phyloP scores from a whole-genome alignment of 129 eudicot species.

The Flaveria bidentis region DNA sequence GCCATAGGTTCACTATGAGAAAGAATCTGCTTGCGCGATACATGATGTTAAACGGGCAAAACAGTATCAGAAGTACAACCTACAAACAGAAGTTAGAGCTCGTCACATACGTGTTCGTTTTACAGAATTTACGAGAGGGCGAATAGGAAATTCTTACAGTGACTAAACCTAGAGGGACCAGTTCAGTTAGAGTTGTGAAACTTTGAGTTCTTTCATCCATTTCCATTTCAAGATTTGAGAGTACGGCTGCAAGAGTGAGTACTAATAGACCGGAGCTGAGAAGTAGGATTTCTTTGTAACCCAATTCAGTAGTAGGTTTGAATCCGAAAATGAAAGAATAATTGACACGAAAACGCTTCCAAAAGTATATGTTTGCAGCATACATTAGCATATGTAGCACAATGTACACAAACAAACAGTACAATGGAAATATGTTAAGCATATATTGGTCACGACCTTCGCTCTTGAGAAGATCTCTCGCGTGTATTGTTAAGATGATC shows the following conservation, averaged over 20 bases:
- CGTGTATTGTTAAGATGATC: slow-evolving; percentile 40
- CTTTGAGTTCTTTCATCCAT: slow-evolving; percentile 50
- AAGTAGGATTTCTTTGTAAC: slow-evolving; percentile 64
- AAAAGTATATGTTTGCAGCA: slow-evolving; percentile 54
- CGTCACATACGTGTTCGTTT: background rate
- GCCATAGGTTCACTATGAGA: slow-evolving; percentile 29
- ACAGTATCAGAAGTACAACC: slow-evolving; percentile 43
- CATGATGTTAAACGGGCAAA: slow-evolving; percentile 39
- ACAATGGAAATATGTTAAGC: slow-evolving; percentile 58
- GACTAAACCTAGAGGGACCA: slow-evolving; percentile 56
- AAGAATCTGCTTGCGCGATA: slow-evolving; percentile 41
- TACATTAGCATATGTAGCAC: slow-evolving; percentile 69
- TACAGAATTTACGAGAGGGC: background rate
- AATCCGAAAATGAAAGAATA: slow-evolving; percentile 62
- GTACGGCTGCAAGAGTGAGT: slow-evolving; percentile 65
- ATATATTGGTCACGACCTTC: slow-evolving; percentile 49
- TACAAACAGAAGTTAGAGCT: slow-evolving; percentile 27
- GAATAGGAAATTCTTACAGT: slow-evolving; percentile 41
- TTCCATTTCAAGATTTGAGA: slow-evolving; percentile 70
- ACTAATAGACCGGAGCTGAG: slow-evolving; percentile 64
- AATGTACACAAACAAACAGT: slow-evolving; percentile 49
- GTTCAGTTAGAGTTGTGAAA: slow-evolving; percentile 46
- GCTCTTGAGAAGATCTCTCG: slow-evolving; percentile 40
- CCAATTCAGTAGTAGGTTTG: slow-evolving; percentile 59
- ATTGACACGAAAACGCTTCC: slow-evolving; percentile 70